Conservation (phyloP, 1,284 basidiomycete species). For the Entoloma clypeatum region DNA sequence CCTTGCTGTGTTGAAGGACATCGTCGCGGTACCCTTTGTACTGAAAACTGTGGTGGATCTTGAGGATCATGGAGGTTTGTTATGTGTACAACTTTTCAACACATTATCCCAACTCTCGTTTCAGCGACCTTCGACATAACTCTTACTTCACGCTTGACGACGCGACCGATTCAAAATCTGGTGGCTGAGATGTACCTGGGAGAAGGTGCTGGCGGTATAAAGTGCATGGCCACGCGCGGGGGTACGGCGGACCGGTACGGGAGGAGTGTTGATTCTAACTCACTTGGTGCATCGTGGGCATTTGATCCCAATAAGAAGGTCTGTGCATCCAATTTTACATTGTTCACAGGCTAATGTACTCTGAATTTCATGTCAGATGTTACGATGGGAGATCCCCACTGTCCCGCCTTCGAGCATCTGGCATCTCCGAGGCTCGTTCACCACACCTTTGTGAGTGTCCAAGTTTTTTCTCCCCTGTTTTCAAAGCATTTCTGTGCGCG, state of each 20-base stretch:
- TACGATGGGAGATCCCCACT: slow-evolving; percentile 77
- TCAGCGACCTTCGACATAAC: slow-evolving; percentile 71
- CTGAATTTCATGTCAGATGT: slow-evolving; percentile 32
- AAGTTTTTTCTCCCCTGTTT: slow-evolving; percentile 5
- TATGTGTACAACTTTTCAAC: slow-evolving; percentile 1
- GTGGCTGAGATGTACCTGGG: slow-evolving; percentile 74
- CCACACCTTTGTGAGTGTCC: slow-evolving; percentile 49
- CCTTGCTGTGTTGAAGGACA: slow-evolving; percentile 36
- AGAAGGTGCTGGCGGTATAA: slow-evolving; percentile 62
- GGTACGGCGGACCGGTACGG: slow-evolving; percentile 55
- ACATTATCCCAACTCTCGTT: slow-evolving; percentile 2
- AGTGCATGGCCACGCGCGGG: slow-evolving; percentile 60
- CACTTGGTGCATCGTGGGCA: slow-evolving; percentile 58
- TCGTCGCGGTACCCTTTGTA: slow-evolving; percentile 60
- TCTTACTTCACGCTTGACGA: slow-evolving; percentile 63
- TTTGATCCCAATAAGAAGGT: slow-evolving; percentile 73
- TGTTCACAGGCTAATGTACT: slow-evolving; percentile 10
- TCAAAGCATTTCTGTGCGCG: slow-evolving; percentile 6
- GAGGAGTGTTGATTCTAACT: slow-evolving; percentile 30
- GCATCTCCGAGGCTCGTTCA: slow-evolving; percentile 76
- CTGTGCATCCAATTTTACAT: slow-evolving; percentile 14
- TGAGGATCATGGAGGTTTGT: slow-evolving; percentile 61
- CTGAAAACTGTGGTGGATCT: slow-evolving; percentile 61
- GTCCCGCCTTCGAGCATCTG: slow-evolving; percentile 67
- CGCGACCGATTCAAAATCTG: slow-evolving; percentile 67